These are phyloP conservation scores for Nepenthes gracilis DNA, from an alignment of 148 eudicot species.

Conservation along the genomic window DNA sequence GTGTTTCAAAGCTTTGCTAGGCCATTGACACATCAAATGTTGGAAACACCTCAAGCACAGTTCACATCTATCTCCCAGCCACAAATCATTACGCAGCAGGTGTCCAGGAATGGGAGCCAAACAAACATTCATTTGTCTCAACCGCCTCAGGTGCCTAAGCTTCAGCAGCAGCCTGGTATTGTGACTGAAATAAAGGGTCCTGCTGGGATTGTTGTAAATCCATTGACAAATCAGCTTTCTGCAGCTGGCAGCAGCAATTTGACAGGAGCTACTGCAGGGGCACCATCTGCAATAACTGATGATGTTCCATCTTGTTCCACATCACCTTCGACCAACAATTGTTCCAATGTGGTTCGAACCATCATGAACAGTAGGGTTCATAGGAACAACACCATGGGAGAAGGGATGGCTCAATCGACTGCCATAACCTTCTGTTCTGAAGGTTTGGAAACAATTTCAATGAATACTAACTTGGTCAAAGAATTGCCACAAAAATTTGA, in stretches of 20 bases:
- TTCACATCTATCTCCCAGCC: slow-evolving; percentile 35
- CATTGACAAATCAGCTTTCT: slow-evolving; percentile 36
- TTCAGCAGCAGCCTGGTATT: slow-evolving; percentile 33
- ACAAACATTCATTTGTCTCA: slow-evolving; percentile 29
- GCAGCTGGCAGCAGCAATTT: slow-evolving; percentile 36
- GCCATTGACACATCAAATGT: slow-evolving; percentile 38
- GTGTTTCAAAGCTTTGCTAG: slow-evolving; percentile 50
- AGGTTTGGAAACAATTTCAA: slow-evolving; percentile 40
- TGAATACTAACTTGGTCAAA: slow-evolving; percentile 27
- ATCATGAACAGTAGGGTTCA: slow-evolving; percentile 24
- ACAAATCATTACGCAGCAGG: slow-evolving; percentile 35
- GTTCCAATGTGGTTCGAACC: slow-evolving; percentile 27
- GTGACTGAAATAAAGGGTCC: slow-evolving; percentile 39
- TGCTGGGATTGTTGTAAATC: slow-evolving; percentile 16
- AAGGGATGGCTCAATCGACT: slow-evolving; percentile 41
- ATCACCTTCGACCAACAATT: slow-evolving; percentile 79
- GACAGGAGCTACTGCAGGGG: slow-evolving; percentile 40
- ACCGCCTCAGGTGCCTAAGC: slow-evolving; percentile 38
- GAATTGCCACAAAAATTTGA: slow-evolving; percentile 52
- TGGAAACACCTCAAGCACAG: slow-evolving; percentile 40
- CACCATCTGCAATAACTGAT: slow-evolving; percentile 52
- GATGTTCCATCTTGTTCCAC: slow-evolving; percentile 82
- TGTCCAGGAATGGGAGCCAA: slow-evolving; percentile 31
- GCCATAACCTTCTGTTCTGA: slow-evolving; percentile 26
- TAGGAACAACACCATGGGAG: slow-evolving; percentile 24